phyloP scores from a whole-genome alignment of 2,329 filamentous ascomycete genomes.

The Alternaria panax region DNA sequence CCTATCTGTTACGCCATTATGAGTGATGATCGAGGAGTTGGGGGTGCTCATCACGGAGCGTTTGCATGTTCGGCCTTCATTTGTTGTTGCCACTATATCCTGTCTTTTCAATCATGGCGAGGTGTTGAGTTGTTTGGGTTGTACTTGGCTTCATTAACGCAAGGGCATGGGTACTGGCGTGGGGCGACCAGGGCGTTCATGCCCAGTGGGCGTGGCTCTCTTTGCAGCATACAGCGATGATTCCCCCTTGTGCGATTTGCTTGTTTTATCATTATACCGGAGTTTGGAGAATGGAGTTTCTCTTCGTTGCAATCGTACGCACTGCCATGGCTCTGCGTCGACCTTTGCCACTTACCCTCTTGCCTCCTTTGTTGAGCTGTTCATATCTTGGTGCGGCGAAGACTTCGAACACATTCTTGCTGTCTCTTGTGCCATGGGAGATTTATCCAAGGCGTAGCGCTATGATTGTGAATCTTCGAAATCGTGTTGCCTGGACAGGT shows the following conservation, averaged over 20 bases:
- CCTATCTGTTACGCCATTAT: slow-evolving; percentile 36
- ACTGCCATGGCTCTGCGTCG: slow-evolving; percentile 5
- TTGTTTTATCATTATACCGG: slow-evolving; percentile 39
- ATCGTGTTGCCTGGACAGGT: slow-evolving; percentile 35
- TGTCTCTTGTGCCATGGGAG: not conserved
- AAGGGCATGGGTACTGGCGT: slow-evolving; percentile 52
- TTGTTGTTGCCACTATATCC: slow-evolving; percentile 49
- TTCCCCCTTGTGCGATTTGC: slow-evolving; percentile 53
- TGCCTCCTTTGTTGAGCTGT: slow-evolving; percentile 3
- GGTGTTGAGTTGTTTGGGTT: slow-evolving; percentile 48
- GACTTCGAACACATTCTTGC: not conserved
- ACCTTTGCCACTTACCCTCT: not conserved
- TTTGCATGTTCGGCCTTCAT: slow-evolving; percentile 41
- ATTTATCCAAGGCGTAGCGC: not conserved
- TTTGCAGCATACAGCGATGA: slow-evolving; percentile 55
- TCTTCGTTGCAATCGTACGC: slow-evolving; percentile 16
- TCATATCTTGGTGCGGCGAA: slow-evolving; percentile 16
- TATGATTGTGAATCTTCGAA: slow-evolving; percentile 17
- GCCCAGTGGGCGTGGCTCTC: slow-evolving; percentile 47
- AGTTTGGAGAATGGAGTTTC: slow-evolving; percentile 30
- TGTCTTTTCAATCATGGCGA: slow-evolving; percentile 53
- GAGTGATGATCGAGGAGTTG: slow-evolving; percentile 48
- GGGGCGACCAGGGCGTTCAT: slow-evolving; percentile 42
- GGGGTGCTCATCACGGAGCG: slow-evolving; percentile 39
- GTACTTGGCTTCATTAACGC: slow-evolving; percentile 42